These are phyloP conservation scores for Telfairia occidentalis DNA, from an alignment of 331 rosid genomes.

Conservation along the genomic window DNA sequence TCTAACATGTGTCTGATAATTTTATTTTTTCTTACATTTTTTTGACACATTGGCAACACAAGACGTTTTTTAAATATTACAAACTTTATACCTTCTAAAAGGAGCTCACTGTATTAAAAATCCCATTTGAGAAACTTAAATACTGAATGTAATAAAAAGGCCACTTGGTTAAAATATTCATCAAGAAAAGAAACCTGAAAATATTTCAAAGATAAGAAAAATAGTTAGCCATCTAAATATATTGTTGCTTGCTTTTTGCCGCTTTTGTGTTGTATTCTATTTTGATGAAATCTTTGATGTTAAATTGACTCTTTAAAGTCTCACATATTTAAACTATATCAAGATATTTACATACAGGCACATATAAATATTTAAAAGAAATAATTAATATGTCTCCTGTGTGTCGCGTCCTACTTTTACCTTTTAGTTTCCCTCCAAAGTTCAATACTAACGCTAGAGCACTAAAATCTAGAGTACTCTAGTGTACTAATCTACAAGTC, in stretches of 20 bases:
- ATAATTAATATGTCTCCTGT: not conserved
- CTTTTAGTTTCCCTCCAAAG: not conserved
- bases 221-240: not conserved
- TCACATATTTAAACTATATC: not conserved
- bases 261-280: not conserved
- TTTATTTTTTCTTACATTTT: not conserved
- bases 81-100: not conserved
- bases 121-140: not conserved
- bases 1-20: not conserved
- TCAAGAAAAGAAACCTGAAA: not conserved
- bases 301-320: not conserved
- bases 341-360: not conserved
- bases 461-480: no score
- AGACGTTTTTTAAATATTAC: not conserved
- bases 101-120: not conserved
- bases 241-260: not conserved
- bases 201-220: not conserved
- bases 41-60: not conserved
- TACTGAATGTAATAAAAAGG: not conserved
- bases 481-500: no score
- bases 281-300: not conserved
- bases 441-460: not conserved
- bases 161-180: not conserved
- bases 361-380: not conserved
- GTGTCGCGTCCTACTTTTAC: not conserved